A percentile compares a stretch with the other conserved stretches of the same genome.
Evolutionary conservation across 2,329 filamentous ascomycete species (phyloP).

Genomic region (Fusarium clavum): DNA sequence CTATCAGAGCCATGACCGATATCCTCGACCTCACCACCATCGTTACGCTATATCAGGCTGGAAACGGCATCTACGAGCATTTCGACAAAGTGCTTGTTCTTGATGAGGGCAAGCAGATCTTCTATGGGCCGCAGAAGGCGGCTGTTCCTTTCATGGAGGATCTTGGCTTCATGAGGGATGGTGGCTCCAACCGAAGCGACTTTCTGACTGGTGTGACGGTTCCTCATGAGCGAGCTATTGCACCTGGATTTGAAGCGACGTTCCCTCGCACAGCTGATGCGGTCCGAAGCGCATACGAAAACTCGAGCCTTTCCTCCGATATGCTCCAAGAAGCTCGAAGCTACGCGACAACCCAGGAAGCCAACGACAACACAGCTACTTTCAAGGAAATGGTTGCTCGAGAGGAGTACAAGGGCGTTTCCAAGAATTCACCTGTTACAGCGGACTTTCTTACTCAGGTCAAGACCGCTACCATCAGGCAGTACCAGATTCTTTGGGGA

Average conservation of each 20-base stretch:
- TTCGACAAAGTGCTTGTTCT: slow-evolving; percentile 79
- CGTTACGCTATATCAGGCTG: slow-evolving; percentile 76
- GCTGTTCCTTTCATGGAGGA: slow-evolving; percentile 73
- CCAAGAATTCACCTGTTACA: slow-evolving; percentile 66
- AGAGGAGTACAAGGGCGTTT: slow-evolving; percentile 67
- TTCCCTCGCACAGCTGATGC: slow-evolving; percentile 59
- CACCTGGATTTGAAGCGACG: slow-evolving; percentile 50
- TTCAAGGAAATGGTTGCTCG: slow-evolving; percentile 64
- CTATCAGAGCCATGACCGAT: slow-evolving; percentile 71
- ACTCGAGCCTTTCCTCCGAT: slow-evolving; percentile 59
- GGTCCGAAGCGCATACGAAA: slow-evolving; percentile 62
- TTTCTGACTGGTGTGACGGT: slow-evolving; percentile 75
- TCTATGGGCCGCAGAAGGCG: slow-evolving; percentile 69
- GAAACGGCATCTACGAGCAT: slow-evolving; percentile 74
- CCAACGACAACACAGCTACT: slow-evolving; percentile 60
- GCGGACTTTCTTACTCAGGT: slow-evolving; percentile 67
- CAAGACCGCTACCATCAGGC: slow-evolving; percentile 65
- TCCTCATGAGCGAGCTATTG: slow-evolving; percentile 75
- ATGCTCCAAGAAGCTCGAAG: slow-evolving; percentile 66
- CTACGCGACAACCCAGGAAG: slow-evolving; percentile 63
- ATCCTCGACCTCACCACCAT: slow-evolving; percentile 69
- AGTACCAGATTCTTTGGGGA: slow-evolving; percentile 74
- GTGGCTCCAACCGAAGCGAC: slow-evolving; percentile 72
- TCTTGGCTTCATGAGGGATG: slow-evolving; percentile 70
- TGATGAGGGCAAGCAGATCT: slow-evolving; percentile 73